These are phyloP conservation scores for Zea luxurians DNA, from an alignment of 176 grass and related monocot species.

Conservation along the genomic window DNA sequence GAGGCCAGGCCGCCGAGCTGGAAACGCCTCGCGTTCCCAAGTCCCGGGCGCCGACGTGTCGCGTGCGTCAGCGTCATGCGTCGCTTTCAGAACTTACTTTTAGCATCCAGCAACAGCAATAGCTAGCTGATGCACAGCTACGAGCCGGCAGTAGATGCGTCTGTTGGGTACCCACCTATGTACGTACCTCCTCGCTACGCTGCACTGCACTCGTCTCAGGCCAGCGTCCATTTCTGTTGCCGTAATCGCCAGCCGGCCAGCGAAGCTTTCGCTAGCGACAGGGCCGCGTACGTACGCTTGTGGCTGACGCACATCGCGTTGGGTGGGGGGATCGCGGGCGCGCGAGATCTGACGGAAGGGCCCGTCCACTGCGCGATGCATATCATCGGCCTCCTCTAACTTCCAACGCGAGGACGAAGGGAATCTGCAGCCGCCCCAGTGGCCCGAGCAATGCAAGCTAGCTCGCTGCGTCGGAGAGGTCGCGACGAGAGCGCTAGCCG, in stretches of 20 bases:
- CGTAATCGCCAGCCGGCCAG: neutral
- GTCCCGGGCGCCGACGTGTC: too few relatives aligned
- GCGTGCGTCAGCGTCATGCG: neutral
- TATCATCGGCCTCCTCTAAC: neutral
- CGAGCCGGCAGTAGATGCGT: neutral
- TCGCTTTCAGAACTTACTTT: constrained; percentile 37
- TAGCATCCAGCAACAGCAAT: neutral
- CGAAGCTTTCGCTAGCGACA: neutral
- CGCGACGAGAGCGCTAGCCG: neutral
- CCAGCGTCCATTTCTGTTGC: neutral
- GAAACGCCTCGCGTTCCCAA: neutral
- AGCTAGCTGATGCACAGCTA: neutral
- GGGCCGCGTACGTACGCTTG: neutral
- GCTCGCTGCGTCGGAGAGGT: neutral
- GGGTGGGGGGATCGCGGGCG: constrained; percentile 6
- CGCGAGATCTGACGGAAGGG: neutral
- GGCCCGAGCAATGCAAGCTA: neutral
- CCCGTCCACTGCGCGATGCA: neutral
- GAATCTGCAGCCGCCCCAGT: neutral
- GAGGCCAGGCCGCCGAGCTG: too few relatives aligned
- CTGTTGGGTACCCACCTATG: neutral
- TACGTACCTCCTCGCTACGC: neutral
- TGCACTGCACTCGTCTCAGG: neutral
- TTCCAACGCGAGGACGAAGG: neutral
- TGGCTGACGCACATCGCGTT: constrained; percentile 27